Evolutionary conservation across 2,329 filamentous ascomycete genomes (phyloP), one percentile per base, ranked within the genome.

Genomic region (Clonostachys rhizophaga): DNA sequence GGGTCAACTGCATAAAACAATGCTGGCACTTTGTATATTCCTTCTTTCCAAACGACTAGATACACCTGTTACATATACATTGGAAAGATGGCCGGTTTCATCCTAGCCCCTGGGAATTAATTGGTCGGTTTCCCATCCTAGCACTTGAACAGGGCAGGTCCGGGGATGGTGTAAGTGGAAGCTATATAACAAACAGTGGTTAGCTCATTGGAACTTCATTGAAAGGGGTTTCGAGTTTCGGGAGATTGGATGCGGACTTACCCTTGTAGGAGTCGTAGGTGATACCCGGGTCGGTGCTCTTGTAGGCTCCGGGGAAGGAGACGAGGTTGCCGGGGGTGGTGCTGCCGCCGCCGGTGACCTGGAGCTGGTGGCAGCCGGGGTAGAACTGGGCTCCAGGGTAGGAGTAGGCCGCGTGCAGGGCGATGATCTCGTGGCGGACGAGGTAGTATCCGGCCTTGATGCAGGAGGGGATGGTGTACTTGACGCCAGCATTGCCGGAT

Each of bases 331-430:
- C 57, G 2, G 71, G 70, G 2, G 59, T 64, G 8, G 67, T 70
- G 44, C 57, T 70, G 7, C 75, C 75, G 18, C 69, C 64, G 14
- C 76, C 75, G 1, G 71, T 72, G 18, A 81, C 72, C 56, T 78
- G 65, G 20, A 81, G 67, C 59, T 81, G 78, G 58, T 80, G 77
- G 62, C 77, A 81, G 8, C 74, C 75, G 0, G 78, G 77, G 55
- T 81, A 81, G 59, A 79, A 74, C 54, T 81, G 78, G 1, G 72
- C 76, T 16, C 78, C 78, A 1, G 75, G 75, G 54, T 78, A 78
- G 6, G 58, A 41, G 47, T 61, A 70, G 14, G 66, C 67, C 4
- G 73, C 54, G 59, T 80, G 77, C 44, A 81, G 67, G 5, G 77
- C 78, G 50, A 80, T 73, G 55, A 78, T 72, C 59, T 81, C 78